Conservation (phyloP, 306 rosid genomes). For the Prunus mume region DNA sequence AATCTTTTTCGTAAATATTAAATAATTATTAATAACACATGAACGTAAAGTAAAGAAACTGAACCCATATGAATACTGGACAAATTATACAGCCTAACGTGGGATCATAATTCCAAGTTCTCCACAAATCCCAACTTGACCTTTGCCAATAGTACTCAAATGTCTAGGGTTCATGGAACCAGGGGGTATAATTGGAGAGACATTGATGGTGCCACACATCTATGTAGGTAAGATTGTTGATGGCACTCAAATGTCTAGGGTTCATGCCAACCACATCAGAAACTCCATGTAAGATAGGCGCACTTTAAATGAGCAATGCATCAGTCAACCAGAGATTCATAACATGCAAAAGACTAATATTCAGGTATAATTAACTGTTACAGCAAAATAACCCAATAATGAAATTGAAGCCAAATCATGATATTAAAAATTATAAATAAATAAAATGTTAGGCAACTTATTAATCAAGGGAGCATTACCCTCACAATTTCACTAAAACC, state of each 20-base stretch:
- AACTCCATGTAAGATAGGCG: too few relatives aligned
- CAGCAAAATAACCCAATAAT: background rate
- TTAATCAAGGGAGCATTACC: slow-evolving; percentile 1
- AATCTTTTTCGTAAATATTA: too few relatives aligned
- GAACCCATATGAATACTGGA: background rate
- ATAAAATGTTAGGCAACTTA: background rate
- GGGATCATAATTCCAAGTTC: background rate
- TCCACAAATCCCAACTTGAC: background rate
- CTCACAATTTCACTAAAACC: background rate
- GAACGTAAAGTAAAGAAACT: too few relatives aligned
- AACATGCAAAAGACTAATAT: too few relatives aligned
- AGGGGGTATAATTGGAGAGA: too few relatives aligned
- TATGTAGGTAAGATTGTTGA: too few relatives aligned
- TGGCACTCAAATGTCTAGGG: background rate
- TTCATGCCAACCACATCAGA: background rate
- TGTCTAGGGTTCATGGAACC: background rate
- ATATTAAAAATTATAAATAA: background rate
- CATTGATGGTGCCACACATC: too few relatives aligned
- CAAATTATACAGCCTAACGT: background rate
- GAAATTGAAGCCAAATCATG: background rate
- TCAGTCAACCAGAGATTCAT: too few relatives aligned
- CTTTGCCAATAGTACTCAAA: background rate
- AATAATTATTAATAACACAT: too few relatives aligned
- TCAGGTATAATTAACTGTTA: background rate
- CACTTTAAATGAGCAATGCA: too few relatives aligned